Base-by-base conservation (phyloP, 768 basidiomycete species). In the Phanerochaete sordida region DNA sequence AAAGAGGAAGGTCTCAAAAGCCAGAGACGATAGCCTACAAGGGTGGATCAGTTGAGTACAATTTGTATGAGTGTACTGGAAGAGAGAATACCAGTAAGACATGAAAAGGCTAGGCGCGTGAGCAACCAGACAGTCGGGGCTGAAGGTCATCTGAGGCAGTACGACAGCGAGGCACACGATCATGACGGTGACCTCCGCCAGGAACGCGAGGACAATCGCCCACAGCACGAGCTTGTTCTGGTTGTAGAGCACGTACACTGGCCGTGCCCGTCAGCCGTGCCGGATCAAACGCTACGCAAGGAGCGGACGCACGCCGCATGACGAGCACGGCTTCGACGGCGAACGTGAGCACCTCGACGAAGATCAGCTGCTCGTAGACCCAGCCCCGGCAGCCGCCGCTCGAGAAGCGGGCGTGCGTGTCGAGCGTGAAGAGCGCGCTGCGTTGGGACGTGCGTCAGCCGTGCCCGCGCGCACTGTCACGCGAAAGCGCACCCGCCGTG, bases 201-300 rank as follows among this genome's bases (percentile, higher is more conserved):
- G 8, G 50, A 57, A 62, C 2, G 50, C 48, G 15, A 62, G 16
- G 16, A 62, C 26, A 8, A 62, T 57, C 26, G 39, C 45, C n/a
- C 23, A 51, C 1, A 62, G 56, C n/a, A 62, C 54, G 1, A 57
- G 11, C 35, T 54, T 62, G 50, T 57, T 62, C 28, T 46, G 60
- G 39, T 58, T 62, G 31, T 62, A 62, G 2, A 62, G 56, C 3
- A 58, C 49, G 45, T 62, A 62, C n/a, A 62, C 60, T 62, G 24
- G 35, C 33, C 3, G 24, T 24, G 7, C 6, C 16, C 7, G 48
- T 58, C 12, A 58, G 15, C 26, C 11, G 30, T n/a, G 30, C 13
- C 3, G 23, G n/a, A 48, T 48, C 24, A 5, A 9, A 13, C 19
- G 12, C 33, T 15, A 15, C 33, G 3, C 8, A 24, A 46, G 24